phyloP scores from a whole-genome alignment of 768 basidiomycete genomes.

The Mycena olivaceomarginata region DNA sequence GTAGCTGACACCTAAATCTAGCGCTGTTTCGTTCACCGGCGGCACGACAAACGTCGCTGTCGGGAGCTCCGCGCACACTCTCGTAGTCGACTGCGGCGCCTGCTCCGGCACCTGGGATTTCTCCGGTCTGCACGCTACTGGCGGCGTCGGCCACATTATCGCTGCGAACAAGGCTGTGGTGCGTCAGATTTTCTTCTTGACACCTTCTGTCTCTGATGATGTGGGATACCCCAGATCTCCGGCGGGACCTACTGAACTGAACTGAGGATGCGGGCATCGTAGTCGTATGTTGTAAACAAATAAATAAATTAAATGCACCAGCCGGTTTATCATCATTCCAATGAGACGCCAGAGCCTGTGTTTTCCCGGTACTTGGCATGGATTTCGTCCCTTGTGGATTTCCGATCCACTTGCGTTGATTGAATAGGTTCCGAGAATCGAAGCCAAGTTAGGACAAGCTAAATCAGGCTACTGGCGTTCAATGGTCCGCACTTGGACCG shows the following conservation, averaged over 20 bases:
- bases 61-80: constrained; percentile 5
- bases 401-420: no score
- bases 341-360: no score
- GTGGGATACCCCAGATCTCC: constrained; percentile 14
- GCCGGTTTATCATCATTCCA: no score
- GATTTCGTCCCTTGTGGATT: no score
- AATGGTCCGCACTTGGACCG: no score
- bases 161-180: constrained; percentile 45
- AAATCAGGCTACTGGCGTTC: no score
- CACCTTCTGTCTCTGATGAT: not conserved
- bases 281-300: no score
- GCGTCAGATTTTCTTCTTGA: not conserved
- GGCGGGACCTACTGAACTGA: constrained; percentile 23
- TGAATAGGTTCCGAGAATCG: no score
- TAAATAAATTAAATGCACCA: no score
- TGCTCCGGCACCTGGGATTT: constrained; percentile 69
- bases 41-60: constrained; percentile 59
- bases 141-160: constrained; percentile 54
- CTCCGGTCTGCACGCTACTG: constrained; percentile 59
- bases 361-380: no score
- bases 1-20: constrained; percentile 1
- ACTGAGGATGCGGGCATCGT: no score
- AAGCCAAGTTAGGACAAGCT: no score
- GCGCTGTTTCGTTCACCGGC: constrained; percentile 59
- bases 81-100: not conserved